Base-by-base conservation (phyloP, 495 filamentous ascomycete species). In the Talaromyces nanjingensis region DNA sequence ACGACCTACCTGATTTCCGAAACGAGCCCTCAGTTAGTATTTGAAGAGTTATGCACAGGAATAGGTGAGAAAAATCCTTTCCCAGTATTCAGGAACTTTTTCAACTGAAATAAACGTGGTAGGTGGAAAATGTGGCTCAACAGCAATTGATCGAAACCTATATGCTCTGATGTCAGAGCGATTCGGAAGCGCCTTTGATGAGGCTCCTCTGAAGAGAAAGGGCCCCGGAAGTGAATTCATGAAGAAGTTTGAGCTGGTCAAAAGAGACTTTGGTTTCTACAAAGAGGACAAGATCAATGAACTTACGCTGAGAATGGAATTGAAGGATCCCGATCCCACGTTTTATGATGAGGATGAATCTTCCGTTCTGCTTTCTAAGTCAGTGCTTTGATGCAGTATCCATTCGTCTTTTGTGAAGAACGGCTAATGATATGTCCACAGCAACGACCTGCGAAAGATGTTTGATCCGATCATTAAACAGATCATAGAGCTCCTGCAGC, bases 401-500 rank as follows among this genome's bases (percentile, higher is more conserved):
- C 14, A 60, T 31, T 59, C n/a, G 4, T 33, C 6, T 14, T 42
- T 5, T 27, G 8, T 20, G 37, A 22, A 14, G 14, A 42, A 42
- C 9, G 12, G 4, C 37, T 42, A 8, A 42, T 42, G 3, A 4
- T 42, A 16, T 42, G 8, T 29, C 22, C 33, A 29, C 58, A 59
- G 68, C 8, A 58, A 69, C 2, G 79, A 82, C 25, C 56, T 84
- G 37, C 70, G 74, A 45, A 71, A 67, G n/a, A 77, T 83, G 63
- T 84, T 83, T 68, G 79, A 84, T 60, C 79, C 78, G 12, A 80
- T 87, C 18, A 75, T 87, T 2, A 68, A 75, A 27, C 74, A 85
- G 58, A 83, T 87, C 14, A 75, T 87, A 37, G 71, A 80, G 53
- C 70, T 88, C 6, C 83, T 87, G 24, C 77, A 82, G 59, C 78